These are phyloP conservation scores for Talaromyces atroroseus DNA, from an alignment of 2,329 filamentous ascomycete species.

Conservation along the genomic window DNA sequence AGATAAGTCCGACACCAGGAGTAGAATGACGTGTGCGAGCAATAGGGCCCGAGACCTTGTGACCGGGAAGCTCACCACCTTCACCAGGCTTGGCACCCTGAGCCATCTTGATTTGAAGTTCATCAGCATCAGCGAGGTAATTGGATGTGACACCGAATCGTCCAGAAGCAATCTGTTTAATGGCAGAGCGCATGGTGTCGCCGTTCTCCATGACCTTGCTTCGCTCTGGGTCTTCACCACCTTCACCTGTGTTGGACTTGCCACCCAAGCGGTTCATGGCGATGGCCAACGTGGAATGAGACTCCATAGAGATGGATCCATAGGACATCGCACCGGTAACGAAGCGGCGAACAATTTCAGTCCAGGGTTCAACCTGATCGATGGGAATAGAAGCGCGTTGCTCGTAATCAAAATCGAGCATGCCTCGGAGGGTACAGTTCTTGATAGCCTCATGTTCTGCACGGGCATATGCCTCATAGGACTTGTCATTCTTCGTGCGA, in stretches of 20 bases:
- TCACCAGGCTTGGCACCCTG: slow-evolving; percentile 97
- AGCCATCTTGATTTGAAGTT: slow-evolving; percentile 99
- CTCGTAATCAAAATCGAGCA: slow-evolving; percentile 95
- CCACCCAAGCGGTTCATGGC: slow-evolving; percentile 96
- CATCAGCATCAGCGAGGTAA: slow-evolving; percentile 90
- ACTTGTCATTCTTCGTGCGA: slow-evolving; percentile 95
- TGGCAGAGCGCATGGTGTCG: slow-evolving; percentile 93
- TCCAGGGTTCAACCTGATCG: slow-evolving; percentile 97
- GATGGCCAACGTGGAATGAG: slow-evolving; percentile 89
- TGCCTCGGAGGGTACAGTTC: slow-evolving; percentile 85
- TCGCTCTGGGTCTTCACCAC: slow-evolving; percentile 90
- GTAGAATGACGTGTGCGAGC: slow-evolving; percentile 93
- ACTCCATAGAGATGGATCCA: slow-evolving; percentile 97
- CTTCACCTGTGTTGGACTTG: slow-evolving; percentile 96
- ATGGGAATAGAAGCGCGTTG: slow-evolving; percentile 79
- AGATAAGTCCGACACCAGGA: slow-evolving; percentile 91
- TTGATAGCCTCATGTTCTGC: slow-evolving; percentile 96
- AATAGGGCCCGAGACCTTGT: slow-evolving; percentile 94
- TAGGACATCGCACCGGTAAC: slow-evolving; percentile 98
- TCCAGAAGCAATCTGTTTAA: slow-evolving; percentile 95
- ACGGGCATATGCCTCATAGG: slow-evolving; percentile 91
- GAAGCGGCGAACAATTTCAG: slow-evolving; percentile 92
- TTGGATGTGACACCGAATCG: slow-evolving; percentile 94
- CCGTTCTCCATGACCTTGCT: slow-evolving; percentile 82
- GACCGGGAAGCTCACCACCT: slow-evolving; percentile 91